Evolutionary conservation across 1,284 basidiomycete genomes (phyloP).

Genomic region (Sporisorium scitamineum): DNA sequence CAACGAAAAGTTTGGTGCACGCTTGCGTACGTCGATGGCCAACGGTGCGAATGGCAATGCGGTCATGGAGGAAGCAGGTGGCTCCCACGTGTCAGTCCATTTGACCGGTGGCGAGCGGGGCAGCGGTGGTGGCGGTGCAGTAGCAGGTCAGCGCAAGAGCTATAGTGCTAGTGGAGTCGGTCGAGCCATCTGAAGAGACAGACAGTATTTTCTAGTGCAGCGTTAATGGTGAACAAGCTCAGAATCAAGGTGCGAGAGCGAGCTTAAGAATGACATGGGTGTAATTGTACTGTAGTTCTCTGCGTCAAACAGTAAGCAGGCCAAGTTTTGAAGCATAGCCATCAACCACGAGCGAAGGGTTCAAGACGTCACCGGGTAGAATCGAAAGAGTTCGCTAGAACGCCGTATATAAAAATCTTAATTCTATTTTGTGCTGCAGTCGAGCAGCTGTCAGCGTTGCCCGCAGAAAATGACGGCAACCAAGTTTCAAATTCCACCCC

Average conservation of each 20-base stretch:
- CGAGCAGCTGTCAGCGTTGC: background rate
- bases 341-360: background rate
- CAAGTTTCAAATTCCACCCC: slow-evolving; percentile 6
- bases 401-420: background rate
- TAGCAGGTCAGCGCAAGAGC: background rate
- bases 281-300: background rate
- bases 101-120: background rate
- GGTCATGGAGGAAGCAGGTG: slow-evolving; percentile 3
- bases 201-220: background rate
- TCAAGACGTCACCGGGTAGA: slow-evolving; percentile 3
- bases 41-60: background rate
- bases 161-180: background rate
- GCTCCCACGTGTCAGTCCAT: slow-evolving; percentile 30
- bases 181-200: background rate
- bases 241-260: background rate
- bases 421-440: background rate
- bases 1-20: slow-evolving; percentile 48
- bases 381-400: background rate
- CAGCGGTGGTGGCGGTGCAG: background rate
- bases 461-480: slow-evolving; percentile 18
- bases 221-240: background rate
- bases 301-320: background rate
- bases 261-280: background rate
- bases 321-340: background rate
- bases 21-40: slow-evolving; percentile 26